Base-by-base conservation (phyloP, 345 rosid genomes). In the Eucalyptus curtisii region DNA sequence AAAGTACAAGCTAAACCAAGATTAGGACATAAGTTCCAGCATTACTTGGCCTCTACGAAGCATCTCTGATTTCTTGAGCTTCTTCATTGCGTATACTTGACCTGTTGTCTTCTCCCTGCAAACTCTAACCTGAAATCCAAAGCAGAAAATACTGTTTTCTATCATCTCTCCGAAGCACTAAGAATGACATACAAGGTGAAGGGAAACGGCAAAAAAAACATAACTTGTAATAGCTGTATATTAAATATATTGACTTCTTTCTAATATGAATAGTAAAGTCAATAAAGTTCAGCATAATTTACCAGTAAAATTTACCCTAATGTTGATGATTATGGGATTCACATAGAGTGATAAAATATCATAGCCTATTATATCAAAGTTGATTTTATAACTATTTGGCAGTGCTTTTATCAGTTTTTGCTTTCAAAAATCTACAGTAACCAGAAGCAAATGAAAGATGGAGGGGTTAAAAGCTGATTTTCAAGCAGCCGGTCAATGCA, bases 31-130 rank as follows among this genome's bases (percentile, higher is more conserved):
- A 92, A 81, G 52, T 40, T 86, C 57, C 17, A 33, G 20, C 47
- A 76, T 59, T 90, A 95, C 99, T 95, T 97, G 99, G 92, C 99
- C 99, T 93, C 99, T 95, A 24, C 98, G 98, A 93, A 97, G 97
- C 99, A 97, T 97, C 95, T 97, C 99, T 98, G 91, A 90, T 61
- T 90, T 88, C 88, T 88, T 90, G n/a, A 90, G 91, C 87, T 90
- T 90, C 87, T 90, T 98, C 99, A 98, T 98, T 30, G 99, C 99
- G 89, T 97, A 97, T 87, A 98, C 99, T 86, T 96, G 95, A 81
- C 96, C 96, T 31, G 99, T 95, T 47, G 96, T 93, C 93, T 94
- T 97, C 93, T 98, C 99, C 92, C 91, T 95, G 88, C 98, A 97
- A 86, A 97, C 89, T 92, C 99, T 97, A 90, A 98, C 99, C 99